Evolutionary conservation across 2,329 filamentous ascomycete genomes (phyloP).

Genomic region (Colletotrichum nymphaeae): DNA sequence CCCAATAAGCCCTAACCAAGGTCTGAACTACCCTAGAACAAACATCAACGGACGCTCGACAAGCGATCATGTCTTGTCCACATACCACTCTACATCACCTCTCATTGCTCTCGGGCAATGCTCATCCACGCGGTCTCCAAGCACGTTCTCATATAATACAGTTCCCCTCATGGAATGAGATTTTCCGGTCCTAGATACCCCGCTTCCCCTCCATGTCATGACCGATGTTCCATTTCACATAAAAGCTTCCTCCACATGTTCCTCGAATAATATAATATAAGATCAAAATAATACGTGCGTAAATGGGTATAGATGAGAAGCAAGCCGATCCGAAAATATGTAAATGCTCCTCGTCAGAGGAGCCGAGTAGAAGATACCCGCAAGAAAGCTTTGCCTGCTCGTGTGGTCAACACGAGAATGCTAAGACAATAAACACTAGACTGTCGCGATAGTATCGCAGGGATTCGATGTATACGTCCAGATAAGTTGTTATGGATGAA

Average conservation of each 20-base stretch:
- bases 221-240: conserved; percentile 26
- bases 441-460: conserved; percentile 9
- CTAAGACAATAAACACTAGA: conserved; percentile 38
- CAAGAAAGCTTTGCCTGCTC: conserved; percentile 33
- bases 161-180: conserved; percentile 6
- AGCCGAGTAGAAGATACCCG: conserved; percentile 8
- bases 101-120: not conserved
- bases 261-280: conserved; percentile 18
- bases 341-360: conserved; percentile 17
- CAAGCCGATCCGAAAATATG: conserved; percentile 31
- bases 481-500: conserved; percentile 24
- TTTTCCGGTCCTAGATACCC: conserved; percentile 22
- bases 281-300: conserved; percentile 34
- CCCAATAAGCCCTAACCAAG: not conserved
- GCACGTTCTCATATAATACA: conserved; percentile 3
- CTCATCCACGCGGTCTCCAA: not conserved
- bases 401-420: conserved; percentile 5
- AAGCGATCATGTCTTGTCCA: conserved; percentile 8
- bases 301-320: conserved; percentile 38
- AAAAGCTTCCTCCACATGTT: conserved; percentile 19
- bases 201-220: conserved; percentile 27
- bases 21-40: not conserved
- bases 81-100: not conserved
- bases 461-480: conserved; percentile 21
- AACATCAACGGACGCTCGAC: not conserved